These are phyloP conservation scores for Dianthus caryophyllus DNA, from an alignment of 148 eudicot species.

Conservation along the genomic window DNA sequence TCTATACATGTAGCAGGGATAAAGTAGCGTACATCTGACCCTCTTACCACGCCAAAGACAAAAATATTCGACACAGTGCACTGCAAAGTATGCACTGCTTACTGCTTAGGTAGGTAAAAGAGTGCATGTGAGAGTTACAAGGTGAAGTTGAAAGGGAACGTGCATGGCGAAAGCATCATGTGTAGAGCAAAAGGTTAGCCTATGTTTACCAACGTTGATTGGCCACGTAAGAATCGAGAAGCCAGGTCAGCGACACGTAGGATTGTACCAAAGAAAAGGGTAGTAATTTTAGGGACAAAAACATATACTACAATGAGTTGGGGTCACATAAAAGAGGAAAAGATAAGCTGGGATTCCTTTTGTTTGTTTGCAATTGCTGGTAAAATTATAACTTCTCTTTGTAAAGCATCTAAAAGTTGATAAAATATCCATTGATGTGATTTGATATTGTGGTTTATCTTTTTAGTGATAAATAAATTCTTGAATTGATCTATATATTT, in stretches of 20 bases:
- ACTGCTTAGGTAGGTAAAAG: background rate
- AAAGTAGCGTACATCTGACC: too few relatives aligned
- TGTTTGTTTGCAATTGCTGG: constrained; percentile 6
- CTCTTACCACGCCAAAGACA: too few relatives aligned
- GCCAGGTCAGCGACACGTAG: constrained; percentile 10
- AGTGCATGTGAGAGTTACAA: background rate
- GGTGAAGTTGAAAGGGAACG: constrained; percentile 13
- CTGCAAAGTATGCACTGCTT: too few relatives aligned
- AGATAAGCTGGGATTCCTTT: constrained; percentile 10
- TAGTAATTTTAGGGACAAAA: constrained; percentile 10
- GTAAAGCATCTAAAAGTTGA: background rate
- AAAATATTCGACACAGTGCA: background rate
- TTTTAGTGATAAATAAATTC: too few relatives aligned
- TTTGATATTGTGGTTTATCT: background rate
- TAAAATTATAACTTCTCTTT: constrained; percentile 2
- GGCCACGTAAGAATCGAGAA: background rate
- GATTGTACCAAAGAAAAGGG: constrained; percentile 10
- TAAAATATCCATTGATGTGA: background rate
- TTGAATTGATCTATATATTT: too few relatives aligned
- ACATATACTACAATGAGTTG: background rate
- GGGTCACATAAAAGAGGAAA: constrained; percentile 13
- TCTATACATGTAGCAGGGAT: too few relatives aligned
- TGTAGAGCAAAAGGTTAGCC: constrained; percentile 15
- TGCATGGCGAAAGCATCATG: constrained; percentile 9
- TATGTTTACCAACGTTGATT: constrained; percentile 1